Percentiles rank a stretch among this genome's conserved stretches.
Conservation (phyloP, 1,284 basidiomycete genomes). For the Grifola frondosa region DNA sequence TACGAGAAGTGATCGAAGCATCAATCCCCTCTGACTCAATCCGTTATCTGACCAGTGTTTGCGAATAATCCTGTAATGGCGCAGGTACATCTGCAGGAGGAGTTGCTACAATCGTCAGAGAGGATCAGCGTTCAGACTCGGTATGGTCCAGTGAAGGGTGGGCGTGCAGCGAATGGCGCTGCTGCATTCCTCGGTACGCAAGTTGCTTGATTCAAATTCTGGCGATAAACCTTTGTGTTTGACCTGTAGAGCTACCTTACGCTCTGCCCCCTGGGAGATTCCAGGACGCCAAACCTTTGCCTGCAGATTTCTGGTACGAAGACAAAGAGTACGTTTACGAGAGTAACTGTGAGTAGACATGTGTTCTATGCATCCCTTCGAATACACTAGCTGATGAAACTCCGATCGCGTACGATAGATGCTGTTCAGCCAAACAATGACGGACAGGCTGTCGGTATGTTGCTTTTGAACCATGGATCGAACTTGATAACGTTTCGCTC, state of each 20-base stretch:
- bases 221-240: too few relatives aligned
- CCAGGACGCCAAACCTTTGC: slow-evolving; percentile 58
- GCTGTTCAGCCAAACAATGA: slow-evolving; percentile 60
- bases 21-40: neutral
- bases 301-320: slow-evolving; percentile 53
- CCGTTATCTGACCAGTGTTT: too few relatives aligned
- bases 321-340: slow-evolving; percentile 62
- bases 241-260: slow-evolving; percentile 73
- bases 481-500: neutral
- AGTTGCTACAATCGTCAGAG: slow-evolving; percentile 33
- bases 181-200: slow-evolving; percentile 60
- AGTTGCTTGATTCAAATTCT: neutral
- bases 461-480: neutral
- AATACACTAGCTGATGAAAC: neutral
- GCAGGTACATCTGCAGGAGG: slow-evolving; percentile 28
- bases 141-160: slow-evolving; percentile 56
- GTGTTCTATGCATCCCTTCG: neutral
- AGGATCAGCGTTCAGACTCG: slow-evolving; percentile 51
- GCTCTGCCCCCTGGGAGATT: slow-evolving; percentile 64
- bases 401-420: slow-evolving; percentile 37
- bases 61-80: slow-evolving; percentile 23
- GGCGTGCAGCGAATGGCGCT: slow-evolving; percentile 56
- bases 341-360: slow-evolving; percentile 49
- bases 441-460: slow-evolving; percentile 54
- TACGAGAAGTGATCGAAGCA: too few relatives aligned